These are phyloP conservation scores for Haberlea rhodopensis DNA, from an alignment of 257 asterid genomes.

Conservation along the genomic window DNA sequence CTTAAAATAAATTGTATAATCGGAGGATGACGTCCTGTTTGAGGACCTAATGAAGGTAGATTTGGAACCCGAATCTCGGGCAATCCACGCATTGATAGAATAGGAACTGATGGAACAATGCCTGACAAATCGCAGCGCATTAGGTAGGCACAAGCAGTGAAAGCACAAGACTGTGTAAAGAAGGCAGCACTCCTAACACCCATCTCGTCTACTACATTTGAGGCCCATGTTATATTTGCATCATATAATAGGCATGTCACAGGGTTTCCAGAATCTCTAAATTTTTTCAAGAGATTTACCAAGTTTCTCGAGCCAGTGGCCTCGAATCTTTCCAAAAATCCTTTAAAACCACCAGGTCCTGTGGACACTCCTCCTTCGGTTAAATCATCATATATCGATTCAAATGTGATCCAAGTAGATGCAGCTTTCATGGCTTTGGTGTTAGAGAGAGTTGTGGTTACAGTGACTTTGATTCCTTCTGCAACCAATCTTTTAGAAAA, in stretches of 20 bases:
- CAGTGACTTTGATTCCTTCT: slow-evolving; percentile 48
- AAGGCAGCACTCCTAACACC: slow-evolving; percentile 45
- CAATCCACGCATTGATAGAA: slow-evolving; percentile 34
- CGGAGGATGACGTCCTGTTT: slow-evolving; percentile 43
- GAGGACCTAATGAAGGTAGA: slow-evolving; percentile 53
- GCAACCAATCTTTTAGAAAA: slow-evolving; percentile 51
- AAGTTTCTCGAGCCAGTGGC: slow-evolving; percentile 39
- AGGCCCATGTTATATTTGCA: slow-evolving; percentile 56
- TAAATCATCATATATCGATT: slow-evolving; percentile 44
- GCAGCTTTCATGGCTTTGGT: slow-evolving; percentile 34
- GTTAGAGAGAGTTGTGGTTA: slow-evolving; percentile 44
- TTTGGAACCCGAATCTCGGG: slow-evolving; percentile 42
- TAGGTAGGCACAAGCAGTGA: slow-evolving; percentile 47
- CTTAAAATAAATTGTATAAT: slow-evolving; percentile 41
- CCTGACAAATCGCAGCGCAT: slow-evolving; percentile 47
- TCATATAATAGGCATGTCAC: slow-evolving; percentile 56
- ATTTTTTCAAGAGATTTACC: slow-evolving; percentile 31
- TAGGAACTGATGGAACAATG: slow-evolving; percentile 31
- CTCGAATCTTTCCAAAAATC: slow-evolving; percentile 57
- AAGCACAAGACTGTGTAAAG: slow-evolving; percentile 63
- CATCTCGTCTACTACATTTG: slow-evolving; percentile 33
- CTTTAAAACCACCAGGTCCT: slow-evolving; percentile 52
- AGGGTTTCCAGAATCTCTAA: slow-evolving; percentile 33
- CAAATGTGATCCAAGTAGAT: slow-evolving; percentile 32
- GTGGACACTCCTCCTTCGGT: slow-evolving; percentile 43